phyloP scores from a whole-genome alignment of 2,329 filamentous ascomycete species.

The Fusarium sp. region DNA sequence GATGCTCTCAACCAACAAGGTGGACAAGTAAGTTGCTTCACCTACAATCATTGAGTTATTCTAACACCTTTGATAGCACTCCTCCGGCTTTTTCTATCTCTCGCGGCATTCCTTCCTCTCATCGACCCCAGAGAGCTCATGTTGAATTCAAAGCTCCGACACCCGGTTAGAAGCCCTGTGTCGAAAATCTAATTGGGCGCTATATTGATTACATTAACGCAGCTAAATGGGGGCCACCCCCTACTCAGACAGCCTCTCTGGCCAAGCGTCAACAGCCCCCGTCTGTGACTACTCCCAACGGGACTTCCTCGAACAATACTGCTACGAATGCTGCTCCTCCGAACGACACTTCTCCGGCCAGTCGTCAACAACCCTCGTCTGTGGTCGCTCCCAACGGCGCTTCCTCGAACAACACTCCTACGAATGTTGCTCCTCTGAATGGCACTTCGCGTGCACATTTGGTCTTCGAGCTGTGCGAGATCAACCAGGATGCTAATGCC shows the following conservation, averaged over 20 bases:
- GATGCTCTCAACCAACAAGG: not conserved
- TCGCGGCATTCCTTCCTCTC: not conserved
- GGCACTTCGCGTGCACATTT: not conserved
- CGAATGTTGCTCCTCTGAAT: not conserved
- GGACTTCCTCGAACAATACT: not conserved
- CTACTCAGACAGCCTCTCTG: not conserved
- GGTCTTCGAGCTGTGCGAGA: not conserved
- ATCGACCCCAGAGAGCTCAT: not conserved
- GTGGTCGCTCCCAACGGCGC: not conserved
- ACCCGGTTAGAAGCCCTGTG: conserved; percentile 31
- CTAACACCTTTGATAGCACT: conserved; percentile 2
- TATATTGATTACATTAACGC: not conserved
- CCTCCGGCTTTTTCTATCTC: not conserved
- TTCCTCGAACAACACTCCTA: not conserved
- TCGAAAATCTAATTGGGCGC: not conserved
- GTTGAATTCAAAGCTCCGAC: conserved; percentile 23
- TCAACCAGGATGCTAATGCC: not conserved
- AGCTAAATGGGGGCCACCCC: conserved; percentile 17
- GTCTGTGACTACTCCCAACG: not conserved
- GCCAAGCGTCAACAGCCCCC: not conserved
- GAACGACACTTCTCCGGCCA: not conserved
- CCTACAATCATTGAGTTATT: not conserved
- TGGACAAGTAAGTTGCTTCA: conserved; percentile 5
- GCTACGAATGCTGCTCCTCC: not conserved
- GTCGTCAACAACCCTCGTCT: no score